A percentile compares a stretch with the other conserved stretches of the same genome.
These are phyloP conservation scores for Cordia subcordata DNA, from an alignment of 257 asterid genomes.

Conservation along the genomic window DNA sequence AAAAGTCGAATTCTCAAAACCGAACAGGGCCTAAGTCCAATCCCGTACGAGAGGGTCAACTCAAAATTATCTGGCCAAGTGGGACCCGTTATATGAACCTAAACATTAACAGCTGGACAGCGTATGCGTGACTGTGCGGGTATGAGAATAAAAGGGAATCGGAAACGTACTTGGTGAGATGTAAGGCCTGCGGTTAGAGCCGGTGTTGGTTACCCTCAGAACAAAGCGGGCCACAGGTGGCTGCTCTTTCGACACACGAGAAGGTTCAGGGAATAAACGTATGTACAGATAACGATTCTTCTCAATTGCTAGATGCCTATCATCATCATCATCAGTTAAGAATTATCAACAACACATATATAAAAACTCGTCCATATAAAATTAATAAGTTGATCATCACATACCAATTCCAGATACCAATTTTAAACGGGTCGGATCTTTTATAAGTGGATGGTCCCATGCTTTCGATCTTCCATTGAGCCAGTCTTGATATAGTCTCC, in stretches of 20 bases:
- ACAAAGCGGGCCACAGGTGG: slow-evolving; percentile 85
- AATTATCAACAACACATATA: neutral
- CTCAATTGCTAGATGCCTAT: slow-evolving; percentile 63
- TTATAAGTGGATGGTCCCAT: slow-evolving; percentile 71
- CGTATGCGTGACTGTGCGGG: too few species aligned
- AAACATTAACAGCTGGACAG: neutral
- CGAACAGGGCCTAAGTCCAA: too few species aligned
- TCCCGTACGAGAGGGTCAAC: too few species aligned
- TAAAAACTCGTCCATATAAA: neutral
- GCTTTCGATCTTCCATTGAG: slow-evolving; percentile 88
- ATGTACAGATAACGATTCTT: slow-evolving; percentile 55
- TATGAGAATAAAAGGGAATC: too few species aligned
- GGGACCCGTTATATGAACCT: neutral
- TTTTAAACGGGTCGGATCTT: slow-evolving; percentile 86
- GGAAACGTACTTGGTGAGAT: slow-evolving; percentile 57
- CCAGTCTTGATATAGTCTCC: slow-evolving; percentile 80
- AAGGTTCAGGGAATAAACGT: slow-evolving; percentile 72
- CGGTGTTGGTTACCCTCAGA: slow-evolving; percentile 56
- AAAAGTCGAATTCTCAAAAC: too few species aligned
- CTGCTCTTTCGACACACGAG: slow-evolving; percentile 75
- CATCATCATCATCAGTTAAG: neutral
- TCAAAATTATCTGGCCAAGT: too few species aligned
- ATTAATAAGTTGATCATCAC: neutral
- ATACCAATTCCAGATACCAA: slow-evolving; percentile 97
- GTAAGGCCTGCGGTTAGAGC: slow-evolving; percentile 60